Conservation (phyloP, 1,284 basidiomycete species). For the Tilletia indica region DNA sequence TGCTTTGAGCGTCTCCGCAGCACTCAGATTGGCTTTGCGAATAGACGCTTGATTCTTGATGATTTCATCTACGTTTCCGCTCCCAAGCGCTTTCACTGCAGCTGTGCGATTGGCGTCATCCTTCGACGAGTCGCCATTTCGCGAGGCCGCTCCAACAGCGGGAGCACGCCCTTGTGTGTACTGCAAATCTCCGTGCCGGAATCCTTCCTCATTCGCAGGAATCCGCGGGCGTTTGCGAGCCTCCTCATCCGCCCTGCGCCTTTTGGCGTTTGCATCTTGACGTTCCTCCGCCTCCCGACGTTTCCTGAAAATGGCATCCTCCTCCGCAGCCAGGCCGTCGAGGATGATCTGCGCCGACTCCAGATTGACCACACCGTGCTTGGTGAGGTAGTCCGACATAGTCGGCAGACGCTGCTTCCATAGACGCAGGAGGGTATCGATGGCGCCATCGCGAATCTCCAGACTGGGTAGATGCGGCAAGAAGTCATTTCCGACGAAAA, state of each 20-base stretch:
- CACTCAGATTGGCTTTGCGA: slow-evolving; percentile 89
- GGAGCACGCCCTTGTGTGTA: slow-evolving; percentile 29
- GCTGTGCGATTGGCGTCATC: slow-evolving; percentile 3
- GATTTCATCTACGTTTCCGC: slow-evolving; percentile 48
- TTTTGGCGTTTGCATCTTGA: slow-evolving; percentile 76
- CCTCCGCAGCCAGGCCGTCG: slow-evolving; percentile 83
- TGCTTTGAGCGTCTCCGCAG: slow-evolving; percentile 87
- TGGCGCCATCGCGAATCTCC: slow-evolving; percentile 98
- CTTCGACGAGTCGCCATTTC: slow-evolving; percentile 25
- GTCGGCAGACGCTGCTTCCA: slow-evolving; percentile 88
- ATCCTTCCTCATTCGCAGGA: not conserved
- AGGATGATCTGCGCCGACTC: slow-evolving; percentile 86
- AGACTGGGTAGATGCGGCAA: slow-evolving; percentile 94
- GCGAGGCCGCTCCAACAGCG: slow-evolving; percentile 28
- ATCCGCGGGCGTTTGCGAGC: not conserved
- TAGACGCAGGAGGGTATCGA: slow-evolving; percentile 90
- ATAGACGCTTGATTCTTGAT: slow-evolving; percentile 45
- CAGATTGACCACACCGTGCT: slow-evolving; percentile 86
- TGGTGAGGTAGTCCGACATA: slow-evolving; percentile 96
- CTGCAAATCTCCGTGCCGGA: slow-evolving; percentile 34
- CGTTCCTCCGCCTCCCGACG: slow-evolving; percentile 88
- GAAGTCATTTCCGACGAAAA: slow-evolving; percentile 99
- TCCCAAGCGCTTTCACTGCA: slow-evolving; percentile 11
- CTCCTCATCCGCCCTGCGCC: slow-evolving; percentile 20
- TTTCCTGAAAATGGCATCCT: slow-evolving; percentile 92